Base-by-base conservation (phyloP, 2,329 filamentous ascomycete genomes). In the Claviceps maximensis region DNA sequence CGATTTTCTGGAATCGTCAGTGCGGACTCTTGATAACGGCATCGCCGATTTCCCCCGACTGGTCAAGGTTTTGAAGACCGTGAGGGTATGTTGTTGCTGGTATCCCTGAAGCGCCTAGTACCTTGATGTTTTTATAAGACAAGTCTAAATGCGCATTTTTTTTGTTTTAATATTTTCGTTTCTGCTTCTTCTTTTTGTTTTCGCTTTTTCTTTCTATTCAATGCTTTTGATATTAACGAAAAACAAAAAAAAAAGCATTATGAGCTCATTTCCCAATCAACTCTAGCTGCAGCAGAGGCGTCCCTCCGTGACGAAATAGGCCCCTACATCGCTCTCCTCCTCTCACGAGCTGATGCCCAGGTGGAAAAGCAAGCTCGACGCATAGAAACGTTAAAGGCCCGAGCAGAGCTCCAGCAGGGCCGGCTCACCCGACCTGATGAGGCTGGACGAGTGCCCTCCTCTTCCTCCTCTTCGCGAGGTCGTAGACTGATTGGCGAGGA, bases 201-300 rank as follows among this genome's bases (percentile, higher is more conserved):
- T 17, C 6, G 5, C 21, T 45, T 8, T 6, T n/a, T 41, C 19
- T 41, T 41, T 19, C 17, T 19, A 4, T n/a, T 4, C 36, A 6
- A 15, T 17, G 2, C 12, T n/a, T n/a, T n/a, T n/a, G n/a, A n/a
- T n/a, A n/a, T n/a, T n/a, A n/a, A n/a, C n/a, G n/a, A n/a, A n/a
- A n/a, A n/a, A n/a, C n/a, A n/a, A n/a, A n/a, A n/a, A 33, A 56
- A 94, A 33, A 56, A 94, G 84, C 90, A 95, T 71, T 96, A 95
- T 70, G 90, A 96, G 67, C 82, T 95, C 44, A 87, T 95, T 60
- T 87, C 89, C 17, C 88, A 95, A 65, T 81, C 86, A 13, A 87
- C 87, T 50, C 80, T 96, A 46, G 83, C 84, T 56, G 79, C 84
- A 57, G 90, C 90, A 33, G 90, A 96, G 69, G 77, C 87, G 59